phyloP scores from a whole-genome alignment of 2,329 filamentous ascomycete species.

The Periconia sp. region DNA sequence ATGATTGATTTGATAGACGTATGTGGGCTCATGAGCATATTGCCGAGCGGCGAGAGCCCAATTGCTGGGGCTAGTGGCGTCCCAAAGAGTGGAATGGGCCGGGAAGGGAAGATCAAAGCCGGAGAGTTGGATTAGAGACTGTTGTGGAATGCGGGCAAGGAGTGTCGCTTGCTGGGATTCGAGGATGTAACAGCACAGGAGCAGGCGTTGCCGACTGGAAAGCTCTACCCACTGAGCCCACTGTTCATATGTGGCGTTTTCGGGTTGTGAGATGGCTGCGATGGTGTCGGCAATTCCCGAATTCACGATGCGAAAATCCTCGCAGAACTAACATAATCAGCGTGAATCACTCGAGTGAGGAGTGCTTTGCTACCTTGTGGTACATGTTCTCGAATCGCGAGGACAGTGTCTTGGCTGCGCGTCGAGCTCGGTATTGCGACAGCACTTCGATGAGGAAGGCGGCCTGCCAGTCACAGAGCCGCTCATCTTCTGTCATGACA shows the following conservation, averaged over 20 bases:
- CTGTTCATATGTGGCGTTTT: slow-evolving; percentile 26
- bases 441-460: slow-evolving; percentile 52
- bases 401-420: slow-evolving; percentile 45
- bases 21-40: slow-evolving; percentile 21
- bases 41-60: slow-evolving; percentile 33
- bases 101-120: slow-evolving; percentile 48
- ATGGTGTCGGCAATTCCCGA: slow-evolving; percentile 23
- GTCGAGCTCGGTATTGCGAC: slow-evolving; percentile 50
- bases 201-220: slow-evolving; percentile 42
- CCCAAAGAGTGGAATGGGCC: slow-evolving; percentile 43
- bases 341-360: too few relatives aligned
- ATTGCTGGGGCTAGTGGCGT: slow-evolving; percentile 28
- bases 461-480: slow-evolving; percentile 52
- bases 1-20: slow-evolving; percentile 32
- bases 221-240: slow-evolving; percentile 44
- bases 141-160: slow-evolving; percentile 30
- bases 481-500: slow-evolving; percentile 29
- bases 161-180: slow-evolving; percentile 47
- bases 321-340: slow-evolving; percentile 29
- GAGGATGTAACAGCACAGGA: slow-evolving; percentile 51
- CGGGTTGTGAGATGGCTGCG: slow-evolving; percentile 19
- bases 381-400: slow-evolving; percentile 47
- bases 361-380: slow-evolving; percentile 35
- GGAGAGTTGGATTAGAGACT: slow-evolving; percentile 22
- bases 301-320: slow-evolving; percentile 22